Evolutionary conservation across 371 early-diverging fungal species (phyloP).

Genomic region (Apophysomyces ossiformis): DNA sequence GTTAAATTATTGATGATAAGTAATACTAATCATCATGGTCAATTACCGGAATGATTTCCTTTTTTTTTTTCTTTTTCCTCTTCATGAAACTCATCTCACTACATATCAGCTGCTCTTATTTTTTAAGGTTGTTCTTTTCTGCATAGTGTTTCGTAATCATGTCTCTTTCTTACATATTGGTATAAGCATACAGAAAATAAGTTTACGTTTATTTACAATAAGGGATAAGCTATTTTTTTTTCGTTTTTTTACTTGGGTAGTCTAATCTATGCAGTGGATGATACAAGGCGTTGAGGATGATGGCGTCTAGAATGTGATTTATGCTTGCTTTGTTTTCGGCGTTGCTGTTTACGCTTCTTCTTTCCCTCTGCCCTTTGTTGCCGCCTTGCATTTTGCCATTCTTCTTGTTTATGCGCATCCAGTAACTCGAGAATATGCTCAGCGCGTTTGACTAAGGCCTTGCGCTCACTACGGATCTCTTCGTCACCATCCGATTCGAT

Average conservation of each 20-base stretch:
- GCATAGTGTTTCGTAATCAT: too few relatives aligned
- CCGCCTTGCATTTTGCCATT: slow-evolving; percentile 40
- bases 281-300: neutral
- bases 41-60: neutral
- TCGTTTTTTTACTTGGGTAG: too few relatives aligned
- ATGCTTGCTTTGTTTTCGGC: slow-evolving; percentile 5
- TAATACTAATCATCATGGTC: too few relatives aligned
- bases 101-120: neutral
- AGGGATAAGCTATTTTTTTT: neutral
- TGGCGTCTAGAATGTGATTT: neutral
- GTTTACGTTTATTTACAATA: neutral
- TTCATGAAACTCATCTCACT: too few relatives aligned
- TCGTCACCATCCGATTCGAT: slow-evolving; percentile 45
- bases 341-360: slow-evolving; percentile 3
- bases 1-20: too few relatives aligned
- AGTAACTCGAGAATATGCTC: slow-evolving; percentile 34
- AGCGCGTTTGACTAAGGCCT: slow-evolving; percentile 36
- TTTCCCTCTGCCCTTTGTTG: slow-evolving; percentile 12
- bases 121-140: too few relatives aligned
- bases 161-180: too few relatives aligned
- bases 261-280: neutral
- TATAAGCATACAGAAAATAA: too few relatives aligned
- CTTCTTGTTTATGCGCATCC: slow-evolving; percentile 48
- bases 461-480: slow-evolving; percentile 40
- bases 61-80: neutral